phyloP scores from a whole-genome alignment of 371 early-diverging fungal species.

The Saksenaea oblongispora region DNA sequence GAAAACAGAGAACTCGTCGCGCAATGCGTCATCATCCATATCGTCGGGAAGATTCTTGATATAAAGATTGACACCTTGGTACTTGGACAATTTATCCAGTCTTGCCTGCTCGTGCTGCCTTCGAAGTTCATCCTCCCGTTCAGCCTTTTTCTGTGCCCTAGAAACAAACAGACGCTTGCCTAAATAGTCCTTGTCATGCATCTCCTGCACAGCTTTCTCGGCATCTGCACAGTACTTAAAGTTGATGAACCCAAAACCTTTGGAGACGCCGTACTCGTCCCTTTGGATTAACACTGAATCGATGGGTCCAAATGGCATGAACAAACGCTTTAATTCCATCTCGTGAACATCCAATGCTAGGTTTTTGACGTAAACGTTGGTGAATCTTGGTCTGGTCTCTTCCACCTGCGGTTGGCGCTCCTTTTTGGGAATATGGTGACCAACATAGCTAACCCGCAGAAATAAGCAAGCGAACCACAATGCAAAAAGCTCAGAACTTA shows the following conservation, averaged over 20 bases:
- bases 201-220: slow-evolving; percentile 83
- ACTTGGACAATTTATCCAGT: slow-evolving; percentile 90
- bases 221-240: slow-evolving; percentile 92
- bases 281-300: slow-evolving; percentile 78
- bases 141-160: slow-evolving; percentile 97
- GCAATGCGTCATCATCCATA: slow-evolving; percentile 89
- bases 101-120: slow-evolving; percentile 80
- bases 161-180: slow-evolving; percentile 96
- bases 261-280: slow-evolving; percentile 83
- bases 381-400: slow-evolving; percentile 83
- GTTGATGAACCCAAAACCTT: slow-evolving; percentile 98
- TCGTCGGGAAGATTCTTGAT: slow-evolving; percentile 96
- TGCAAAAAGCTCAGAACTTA: slow-evolving; percentile 17
- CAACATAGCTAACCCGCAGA: slow-evolving; percentile 54
- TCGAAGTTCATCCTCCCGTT: slow-evolving; percentile 95
- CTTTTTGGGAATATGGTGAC: slow-evolving; percentile 87
- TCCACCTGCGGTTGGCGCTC: slow-evolving; percentile 86
- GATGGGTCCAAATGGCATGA: slow-evolving; percentile 83
- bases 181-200: slow-evolving; percentile 88
- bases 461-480: background rate
- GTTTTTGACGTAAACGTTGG: slow-evolving; percentile 99
- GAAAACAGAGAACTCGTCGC: slow-evolving; percentile 87
- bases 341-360: slow-evolving; percentile 83
- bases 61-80: slow-evolving; percentile 97
- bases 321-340: slow-evolving; percentile 82